Conservation (phyloP, 176 grass and related monocot species). For the Zoysia pacifica region DNA sequence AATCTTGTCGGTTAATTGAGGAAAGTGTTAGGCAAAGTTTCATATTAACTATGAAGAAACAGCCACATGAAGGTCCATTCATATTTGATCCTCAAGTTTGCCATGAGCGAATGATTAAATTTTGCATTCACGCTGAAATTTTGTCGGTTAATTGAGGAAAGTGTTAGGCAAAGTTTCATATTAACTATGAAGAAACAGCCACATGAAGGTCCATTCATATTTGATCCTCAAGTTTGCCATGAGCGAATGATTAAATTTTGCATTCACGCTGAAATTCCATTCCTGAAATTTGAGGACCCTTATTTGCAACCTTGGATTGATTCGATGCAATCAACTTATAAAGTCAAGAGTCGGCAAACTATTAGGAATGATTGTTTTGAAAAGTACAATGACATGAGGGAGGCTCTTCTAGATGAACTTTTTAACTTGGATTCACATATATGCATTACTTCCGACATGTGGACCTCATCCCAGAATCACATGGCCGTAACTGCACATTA, state of each 20-base stretch:
- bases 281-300: not conserved
- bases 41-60: too few species aligned
- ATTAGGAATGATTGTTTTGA: not conserved
- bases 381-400: not conserved
- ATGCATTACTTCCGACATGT: not conserved
- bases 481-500: constrained; percentile 1
- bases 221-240: not conserved
- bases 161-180: too few species aligned
- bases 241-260: too few species aligned
- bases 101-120: too few species aligned
- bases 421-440: not conserved
- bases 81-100: not conserved
- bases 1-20: too few species aligned
- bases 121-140: not conserved
- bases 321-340: not conserved
- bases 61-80: not conserved
- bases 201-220: not conserved
- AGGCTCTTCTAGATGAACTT: not conserved
- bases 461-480: not conserved
- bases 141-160: too few species aligned
- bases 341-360: not conserved
- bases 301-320: not conserved
- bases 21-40: too few species aligned
- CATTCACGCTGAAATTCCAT: not conserved
- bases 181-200: too few species aligned